Percentiles rank a stretch among this genome's conserved stretches.
These are phyloP conservation scores for Candida krabiensis DNA, from an alignment of 805 yeast species.

Conservation along the genomic window DNA sequence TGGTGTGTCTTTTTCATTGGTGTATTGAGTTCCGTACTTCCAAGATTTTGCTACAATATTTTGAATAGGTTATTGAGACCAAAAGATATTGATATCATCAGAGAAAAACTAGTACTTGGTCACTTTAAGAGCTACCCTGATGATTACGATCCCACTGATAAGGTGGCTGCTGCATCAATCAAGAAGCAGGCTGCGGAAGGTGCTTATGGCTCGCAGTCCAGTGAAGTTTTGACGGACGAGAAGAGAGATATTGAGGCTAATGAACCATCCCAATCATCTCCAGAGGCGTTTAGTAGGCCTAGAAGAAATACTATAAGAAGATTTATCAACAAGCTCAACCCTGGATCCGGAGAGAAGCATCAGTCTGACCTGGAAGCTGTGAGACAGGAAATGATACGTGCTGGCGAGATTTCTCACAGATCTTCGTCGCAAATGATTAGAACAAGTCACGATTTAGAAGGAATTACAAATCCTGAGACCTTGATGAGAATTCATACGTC, in stretches of 20 bases:
- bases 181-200: constrained; percentile 11
- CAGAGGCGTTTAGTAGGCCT: constrained; percentile 5
- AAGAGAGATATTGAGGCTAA: constrained; percentile 16
- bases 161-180: constrained; percentile 27
- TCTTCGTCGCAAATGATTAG: constrained; percentile 27
- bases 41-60: constrained; percentile 56
- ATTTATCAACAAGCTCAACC: constrained; percentile 11
- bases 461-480: constrained; percentile 22
- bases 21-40: constrained; percentile 53
- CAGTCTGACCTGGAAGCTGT: constrained; percentile 17
- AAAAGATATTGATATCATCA: constrained; percentile 64
- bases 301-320: constrained; percentile 19
- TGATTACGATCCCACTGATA: constrained; percentile 54
- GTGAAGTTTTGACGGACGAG: constrained; percentile 12
- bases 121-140: constrained; percentile 48
- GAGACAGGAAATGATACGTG: constrained; percentile 20
- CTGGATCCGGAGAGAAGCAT: constrained; percentile 1
- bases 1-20: constrained; percentile 68
- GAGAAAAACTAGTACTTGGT: constrained; percentile 60
- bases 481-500: constrained; percentile 26
- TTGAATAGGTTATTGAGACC: constrained; percentile 56
- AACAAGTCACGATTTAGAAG: constrained; percentile 23
- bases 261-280: background rate
- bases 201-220: constrained; percentile 5
- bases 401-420: constrained; percentile 25